Evolutionary conservation across 2,329 filamentous ascomycete species (phyloP).

Genomic region (Herpotrichia juniperi): DNA sequence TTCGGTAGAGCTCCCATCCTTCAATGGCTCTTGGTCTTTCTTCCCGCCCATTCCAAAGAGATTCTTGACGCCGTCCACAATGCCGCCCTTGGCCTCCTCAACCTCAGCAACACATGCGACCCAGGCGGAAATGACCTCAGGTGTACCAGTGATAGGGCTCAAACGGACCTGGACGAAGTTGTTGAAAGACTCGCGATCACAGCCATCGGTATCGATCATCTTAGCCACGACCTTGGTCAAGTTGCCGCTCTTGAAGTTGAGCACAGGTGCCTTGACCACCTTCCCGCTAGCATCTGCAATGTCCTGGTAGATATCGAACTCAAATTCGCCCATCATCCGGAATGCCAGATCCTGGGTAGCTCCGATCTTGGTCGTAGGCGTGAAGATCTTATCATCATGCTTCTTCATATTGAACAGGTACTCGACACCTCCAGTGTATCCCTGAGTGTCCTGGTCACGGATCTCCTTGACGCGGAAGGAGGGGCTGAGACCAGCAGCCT

Average conservation of each 20-base stretch:
- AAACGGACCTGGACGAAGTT: conserved; percentile 81
- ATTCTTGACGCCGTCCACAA: conserved; percentile 95
- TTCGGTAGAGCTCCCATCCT: conserved; percentile 54
- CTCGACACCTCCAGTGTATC: conserved; percentile 76
- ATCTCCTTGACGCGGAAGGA: conserved; percentile 99
- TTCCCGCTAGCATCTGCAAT: conserved; percentile 56
- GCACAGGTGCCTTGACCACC: conserved; percentile 64
- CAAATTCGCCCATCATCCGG: conserved; percentile 81
- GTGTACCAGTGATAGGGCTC: conserved; percentile 74
- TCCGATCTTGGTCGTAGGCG: conserved; percentile 75
- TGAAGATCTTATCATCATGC: conserved; percentile 83
- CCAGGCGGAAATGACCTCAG: conserved; percentile 75
- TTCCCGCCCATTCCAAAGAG: conserved; percentile 93
- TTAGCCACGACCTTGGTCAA: conserved; percentile 81
- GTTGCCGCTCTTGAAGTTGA: conserved; percentile 78
- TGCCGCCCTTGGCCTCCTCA: conserved; percentile 72
- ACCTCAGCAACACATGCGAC: conserved; percentile 85
- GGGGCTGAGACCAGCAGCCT: conserved; percentile 87
- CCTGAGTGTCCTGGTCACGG: conserved; percentile 75
- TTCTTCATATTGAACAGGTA: conserved; percentile 74
- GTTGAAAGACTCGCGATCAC: conserved; percentile 75
- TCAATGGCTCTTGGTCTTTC: conserved; percentile 77
- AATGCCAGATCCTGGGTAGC: conserved; percentile 84
- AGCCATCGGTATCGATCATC: conserved; percentile 79
- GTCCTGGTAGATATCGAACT: conserved; percentile 79